Evolutionary conservation across 2,329 filamentous ascomycete genomes (phyloP).

Genomic region (Cephalotrichum gorgonifer): DNA sequence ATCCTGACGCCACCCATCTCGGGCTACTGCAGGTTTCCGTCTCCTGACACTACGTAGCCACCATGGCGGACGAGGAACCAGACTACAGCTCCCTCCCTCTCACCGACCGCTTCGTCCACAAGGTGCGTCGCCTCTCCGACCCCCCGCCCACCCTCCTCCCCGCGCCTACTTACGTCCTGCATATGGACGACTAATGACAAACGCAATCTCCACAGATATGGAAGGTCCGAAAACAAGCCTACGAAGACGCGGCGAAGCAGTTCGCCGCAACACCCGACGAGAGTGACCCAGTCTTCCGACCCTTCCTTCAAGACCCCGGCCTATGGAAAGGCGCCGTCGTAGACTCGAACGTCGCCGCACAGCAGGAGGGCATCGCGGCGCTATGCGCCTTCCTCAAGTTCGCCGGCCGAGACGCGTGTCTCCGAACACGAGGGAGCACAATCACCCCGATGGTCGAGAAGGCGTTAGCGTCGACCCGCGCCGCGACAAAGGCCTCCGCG

Average conservation of each 20-base stretch:
- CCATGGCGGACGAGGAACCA: slow-evolving; percentile 74
- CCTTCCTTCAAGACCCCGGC: slow-evolving; percentile 74
- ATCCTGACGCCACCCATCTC: neutral
- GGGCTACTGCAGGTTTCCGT: neutral
- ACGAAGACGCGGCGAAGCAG: slow-evolving; percentile 82
- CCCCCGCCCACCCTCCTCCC: neutral
- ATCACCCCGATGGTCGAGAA: slow-evolving; percentile 82
- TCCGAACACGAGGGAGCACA: slow-evolving; percentile 66
- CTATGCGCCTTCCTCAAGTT: slow-evolving; percentile 90
- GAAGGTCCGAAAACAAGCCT: slow-evolving; percentile 93
- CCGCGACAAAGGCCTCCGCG: slow-evolving; percentile 78
- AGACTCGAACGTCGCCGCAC: slow-evolving; percentile 93
- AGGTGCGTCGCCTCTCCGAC: too few relatives aligned
- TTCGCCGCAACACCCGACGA: slow-evolving; percentile 83
- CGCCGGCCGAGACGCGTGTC: slow-evolving; percentile 68
- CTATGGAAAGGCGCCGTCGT: slow-evolving; percentile 88
- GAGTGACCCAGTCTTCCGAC: slow-evolving; percentile 72
- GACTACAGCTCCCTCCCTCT: slow-evolving; percentile 73
- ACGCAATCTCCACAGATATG: slow-evolving; percentile 53
- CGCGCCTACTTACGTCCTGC: neutral
- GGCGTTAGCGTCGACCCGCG: slow-evolving; percentile 75
- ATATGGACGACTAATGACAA: neutral
- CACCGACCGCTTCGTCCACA: slow-evolving; percentile 73
- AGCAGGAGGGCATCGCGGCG: slow-evolving; percentile 81
- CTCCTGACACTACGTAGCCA: slow-evolving; percentile 9